Conservation (phyloP, 345 rosid genomes). For the Salix suchowensis region DNA sequence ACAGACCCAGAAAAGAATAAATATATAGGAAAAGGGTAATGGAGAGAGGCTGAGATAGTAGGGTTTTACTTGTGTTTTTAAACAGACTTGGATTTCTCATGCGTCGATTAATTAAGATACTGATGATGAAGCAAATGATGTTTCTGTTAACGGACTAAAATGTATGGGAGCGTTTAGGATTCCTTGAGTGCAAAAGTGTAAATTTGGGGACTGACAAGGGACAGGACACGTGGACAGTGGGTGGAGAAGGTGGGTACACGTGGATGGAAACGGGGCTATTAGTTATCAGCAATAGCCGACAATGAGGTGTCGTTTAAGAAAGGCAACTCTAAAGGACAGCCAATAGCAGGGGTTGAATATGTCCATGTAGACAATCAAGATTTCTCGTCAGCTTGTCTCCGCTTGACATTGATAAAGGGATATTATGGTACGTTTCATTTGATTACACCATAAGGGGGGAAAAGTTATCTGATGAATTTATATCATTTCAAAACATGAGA, state of each 20-base stretch:
- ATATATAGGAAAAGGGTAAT: not conserved
- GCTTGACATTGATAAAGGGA: not conserved
- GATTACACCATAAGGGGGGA: rapidly evolving
- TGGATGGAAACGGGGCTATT: slow-evolving; percentile 12
- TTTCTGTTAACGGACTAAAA: not conserved
- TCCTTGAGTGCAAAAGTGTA: slow-evolving; percentile 6
- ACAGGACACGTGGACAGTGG: slow-evolving; percentile 29
- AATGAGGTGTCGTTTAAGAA: slow-evolving; percentile 19
- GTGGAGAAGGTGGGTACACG: slow-evolving; percentile 23
- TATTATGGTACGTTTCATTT: not conserved
- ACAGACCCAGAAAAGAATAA: slow-evolving; percentile 13
- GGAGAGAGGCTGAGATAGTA: not conserved
- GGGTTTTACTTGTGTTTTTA: slow-evolving; percentile 13
- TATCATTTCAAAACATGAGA: no score
- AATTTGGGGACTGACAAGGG: not conserved
- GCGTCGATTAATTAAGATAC: slow-evolving; percentile 15
- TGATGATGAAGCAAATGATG: not conserved
- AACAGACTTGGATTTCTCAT: slow-evolving; percentile 1
- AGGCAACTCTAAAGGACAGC: slow-evolving; percentile 8
- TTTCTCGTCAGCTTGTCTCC: slow-evolving; percentile 10
- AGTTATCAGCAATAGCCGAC: slow-evolving; percentile 23
- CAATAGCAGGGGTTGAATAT: slow-evolving; percentile 23
- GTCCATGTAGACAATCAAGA: slow-evolving; percentile 21
- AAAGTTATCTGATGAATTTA: no score
- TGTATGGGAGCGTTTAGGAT: not conserved